Conservation (phyloP, 2,329 filamentous ascomycete species). For the Hypoxylon sp. region DNA sequence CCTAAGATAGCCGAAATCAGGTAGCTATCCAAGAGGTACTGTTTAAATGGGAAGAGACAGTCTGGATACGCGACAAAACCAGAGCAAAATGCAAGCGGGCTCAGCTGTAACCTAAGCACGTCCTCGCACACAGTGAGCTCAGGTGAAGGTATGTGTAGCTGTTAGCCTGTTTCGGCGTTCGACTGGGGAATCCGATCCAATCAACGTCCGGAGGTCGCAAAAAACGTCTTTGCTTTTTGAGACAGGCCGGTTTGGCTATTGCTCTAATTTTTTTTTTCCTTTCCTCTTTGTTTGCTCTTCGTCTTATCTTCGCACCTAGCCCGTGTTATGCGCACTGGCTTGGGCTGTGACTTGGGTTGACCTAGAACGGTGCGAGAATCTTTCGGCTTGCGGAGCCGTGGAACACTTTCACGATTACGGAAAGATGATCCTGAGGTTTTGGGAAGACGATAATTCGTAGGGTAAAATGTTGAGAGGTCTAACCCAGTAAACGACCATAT, state of each 20-base stretch:
- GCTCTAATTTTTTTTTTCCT: not conserved
- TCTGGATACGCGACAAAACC: constrained; percentile 13
- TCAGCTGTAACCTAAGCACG: constrained; percentile 19
- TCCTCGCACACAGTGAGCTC: constrained; percentile 7
- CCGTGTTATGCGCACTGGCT: constrained; percentile 3
- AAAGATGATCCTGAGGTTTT: constrained; percentile 24
- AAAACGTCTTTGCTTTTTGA: constrained; percentile 20
- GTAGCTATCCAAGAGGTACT: not conserved
- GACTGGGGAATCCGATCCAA: constrained; percentile 33
- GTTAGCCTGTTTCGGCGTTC: constrained; percentile 35
- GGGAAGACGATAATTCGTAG: constrained; percentile 21
- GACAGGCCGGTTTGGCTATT: constrained; percentile 4
- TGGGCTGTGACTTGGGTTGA: constrained; percentile 14
- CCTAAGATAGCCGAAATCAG: no score
- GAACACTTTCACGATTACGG: constrained; percentile 30
- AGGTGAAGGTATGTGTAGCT: constrained; percentile 18
- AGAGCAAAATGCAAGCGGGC: constrained; percentile 20
- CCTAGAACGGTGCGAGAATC: constrained; percentile 9
- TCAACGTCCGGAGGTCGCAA: constrained; percentile 11
- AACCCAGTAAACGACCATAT: constrained; percentile 9
- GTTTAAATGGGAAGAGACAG: constrained; percentile 3
- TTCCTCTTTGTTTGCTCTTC: constrained; percentile 34
- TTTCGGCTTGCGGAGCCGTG: constrained; percentile 12
- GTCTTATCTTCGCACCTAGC: constrained; percentile 1
- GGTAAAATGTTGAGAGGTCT: constrained; percentile 8